A percentile compares a stretch with the other conserved stretches of the same genome.
phyloP scores from a whole-genome alignment of 352 stramenopile species.

The Aphanomyces stellatus region DNA sequence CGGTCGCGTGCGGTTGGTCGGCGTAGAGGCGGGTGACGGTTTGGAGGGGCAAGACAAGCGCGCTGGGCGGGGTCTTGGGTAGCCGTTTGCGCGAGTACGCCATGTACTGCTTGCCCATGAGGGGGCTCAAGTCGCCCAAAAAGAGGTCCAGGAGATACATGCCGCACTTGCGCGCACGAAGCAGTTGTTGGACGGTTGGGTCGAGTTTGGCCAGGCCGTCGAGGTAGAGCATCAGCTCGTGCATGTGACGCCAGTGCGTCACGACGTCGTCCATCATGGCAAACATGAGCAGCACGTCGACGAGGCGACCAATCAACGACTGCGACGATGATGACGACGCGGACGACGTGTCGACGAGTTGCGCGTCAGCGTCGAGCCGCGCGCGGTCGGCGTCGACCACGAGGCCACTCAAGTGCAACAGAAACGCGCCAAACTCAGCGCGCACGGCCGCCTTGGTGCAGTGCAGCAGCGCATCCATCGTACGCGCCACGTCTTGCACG shows the following conservation, averaged over 20 bases:
- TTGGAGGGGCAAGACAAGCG: background rate
- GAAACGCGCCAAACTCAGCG: slow-evolving; percentile 10
- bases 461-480: slow-evolving; percentile 13
- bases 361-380: background rate
- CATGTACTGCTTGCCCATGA: slow-evolving; percentile 13
- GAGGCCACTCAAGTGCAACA: background rate
- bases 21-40: background rate
- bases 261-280: slow-evolving; percentile 14
- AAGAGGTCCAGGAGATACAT: slow-evolving; percentile 19
- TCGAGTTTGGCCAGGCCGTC: background rate
- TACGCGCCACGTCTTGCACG: background rate
- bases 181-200: background rate
- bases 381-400: background rate
- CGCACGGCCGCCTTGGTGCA: slow-evolving; percentile 16
- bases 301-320: slow-evolving; percentile 7
- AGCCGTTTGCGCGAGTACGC: slow-evolving; percentile 16
- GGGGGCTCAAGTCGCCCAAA: slow-evolving; percentile 11
- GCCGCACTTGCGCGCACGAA: slow-evolving; percentile 10
- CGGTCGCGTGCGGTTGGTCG: background rate
- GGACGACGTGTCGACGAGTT: background rate
- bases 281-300: slow-evolving; percentile 14
- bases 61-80: background rate
- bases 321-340: too few relatives aligned
- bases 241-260: slow-evolving; percentile 5
- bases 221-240: background rate